A percentile compares a stretch with the other conserved stretches of the same genome.
Evolutionary conservation across 2,329 filamentous ascomycete species (phyloP).

Genomic region (Xylaria hypoxylon): DNA sequence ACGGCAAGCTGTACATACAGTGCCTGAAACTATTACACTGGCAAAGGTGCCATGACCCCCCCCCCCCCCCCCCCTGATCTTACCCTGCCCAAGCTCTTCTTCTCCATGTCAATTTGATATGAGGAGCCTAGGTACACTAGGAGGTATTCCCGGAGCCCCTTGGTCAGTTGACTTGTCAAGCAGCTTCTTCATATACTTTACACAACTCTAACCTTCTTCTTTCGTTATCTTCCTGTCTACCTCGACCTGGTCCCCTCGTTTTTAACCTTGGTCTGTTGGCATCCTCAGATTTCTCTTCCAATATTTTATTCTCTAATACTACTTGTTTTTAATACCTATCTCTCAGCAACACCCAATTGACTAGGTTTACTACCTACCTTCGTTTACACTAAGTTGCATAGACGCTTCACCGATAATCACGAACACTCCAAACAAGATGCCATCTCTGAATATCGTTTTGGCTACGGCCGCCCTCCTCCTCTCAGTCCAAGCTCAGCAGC

Average conservation of each 20-base stretch:
- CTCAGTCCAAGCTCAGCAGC: slow-evolving; percentile 60
- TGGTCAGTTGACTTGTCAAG: slow-evolving; percentile 17
- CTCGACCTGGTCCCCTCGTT: slow-evolving; percentile 33
- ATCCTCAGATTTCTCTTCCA: slow-evolving; percentile 25
- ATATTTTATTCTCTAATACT: slow-evolving; percentile 23
- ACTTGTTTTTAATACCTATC: slow-evolving; percentile 30
- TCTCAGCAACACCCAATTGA: slow-evolving; percentile 8
- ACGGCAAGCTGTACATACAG: slow-evolving; percentile 22
- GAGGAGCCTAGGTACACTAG: slow-evolving; percentile 3
- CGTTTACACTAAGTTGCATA: slow-evolving; percentile 23
- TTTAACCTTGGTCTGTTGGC: slow-evolving; percentile 30
- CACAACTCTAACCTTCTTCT: slow-evolving; percentile 32
- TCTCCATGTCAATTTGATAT: slow-evolving; percentile 25
- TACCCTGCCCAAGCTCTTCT: slow-evolving; percentile 19
- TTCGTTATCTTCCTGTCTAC: slow-evolving; percentile 25
- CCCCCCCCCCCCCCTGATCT: slow-evolving; percentile 15
- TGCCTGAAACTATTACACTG: slow-evolving; percentile 10
- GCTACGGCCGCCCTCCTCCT: slow-evolving; percentile 66
- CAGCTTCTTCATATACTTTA: slow-evolving; percentile 15
- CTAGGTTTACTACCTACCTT: slow-evolving; percentile 2
- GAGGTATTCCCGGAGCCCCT: slow-evolving; percentile 32
- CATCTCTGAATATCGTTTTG: slow-evolving; percentile 65
- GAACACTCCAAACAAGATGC: slow-evolving; percentile 56
- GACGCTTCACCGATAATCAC: neutral
- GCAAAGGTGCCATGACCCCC: slow-evolving; percentile 9